These are phyloP conservation scores for Kwoniella sp. DNA, from an alignment of 768 basidiomycete species.

Conservation along the genomic window DNA sequence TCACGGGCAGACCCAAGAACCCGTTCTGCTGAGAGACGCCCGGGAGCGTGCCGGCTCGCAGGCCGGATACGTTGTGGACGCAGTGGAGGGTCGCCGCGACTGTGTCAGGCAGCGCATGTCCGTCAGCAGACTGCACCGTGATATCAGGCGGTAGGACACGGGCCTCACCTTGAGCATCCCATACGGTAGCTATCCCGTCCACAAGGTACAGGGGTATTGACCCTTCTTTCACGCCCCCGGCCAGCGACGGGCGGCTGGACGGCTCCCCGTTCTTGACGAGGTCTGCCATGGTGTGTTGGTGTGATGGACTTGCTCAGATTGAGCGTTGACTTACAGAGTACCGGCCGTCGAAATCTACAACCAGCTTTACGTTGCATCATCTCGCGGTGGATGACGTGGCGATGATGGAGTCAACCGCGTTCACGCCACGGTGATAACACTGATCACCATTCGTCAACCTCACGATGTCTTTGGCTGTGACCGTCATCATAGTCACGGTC, in stretches of 20 bases:
- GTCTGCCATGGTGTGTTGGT: constrained; percentile 7
- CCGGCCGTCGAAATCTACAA: no score
- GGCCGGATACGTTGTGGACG: constrained; percentile 74
- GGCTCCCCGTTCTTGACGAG: constrained; percentile 12
- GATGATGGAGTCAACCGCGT: no score
- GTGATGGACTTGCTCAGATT: neutral
- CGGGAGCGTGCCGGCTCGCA: constrained; percentile 84
- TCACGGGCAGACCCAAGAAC: constrained; percentile 86
- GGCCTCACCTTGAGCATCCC: constrained; percentile 72
- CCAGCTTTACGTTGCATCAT: no score
- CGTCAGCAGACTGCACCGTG: neutral
- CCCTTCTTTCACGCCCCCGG: constrained; percentile 1
- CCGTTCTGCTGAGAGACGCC: constrained; percentile 94
- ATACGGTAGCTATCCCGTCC: constrained; percentile 77
- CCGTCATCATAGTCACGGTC: no score
- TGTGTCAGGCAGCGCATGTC: constrained; percentile 40
- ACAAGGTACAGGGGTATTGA: constrained; percentile 65
- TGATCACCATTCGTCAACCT: no score
- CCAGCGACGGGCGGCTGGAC: neutral
- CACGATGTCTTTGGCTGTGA: no score
- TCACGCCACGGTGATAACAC: no score
- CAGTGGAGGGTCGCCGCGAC: constrained; percentile 77
- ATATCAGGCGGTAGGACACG: neutral
- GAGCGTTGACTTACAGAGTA: no score
- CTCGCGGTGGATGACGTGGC: no score